Percentiles rank a stretch among this genome's conserved stretches.
phyloP scores from a whole-genome alignment of 148 eudicot genomes.

The Spergularia bocconei region DNA sequence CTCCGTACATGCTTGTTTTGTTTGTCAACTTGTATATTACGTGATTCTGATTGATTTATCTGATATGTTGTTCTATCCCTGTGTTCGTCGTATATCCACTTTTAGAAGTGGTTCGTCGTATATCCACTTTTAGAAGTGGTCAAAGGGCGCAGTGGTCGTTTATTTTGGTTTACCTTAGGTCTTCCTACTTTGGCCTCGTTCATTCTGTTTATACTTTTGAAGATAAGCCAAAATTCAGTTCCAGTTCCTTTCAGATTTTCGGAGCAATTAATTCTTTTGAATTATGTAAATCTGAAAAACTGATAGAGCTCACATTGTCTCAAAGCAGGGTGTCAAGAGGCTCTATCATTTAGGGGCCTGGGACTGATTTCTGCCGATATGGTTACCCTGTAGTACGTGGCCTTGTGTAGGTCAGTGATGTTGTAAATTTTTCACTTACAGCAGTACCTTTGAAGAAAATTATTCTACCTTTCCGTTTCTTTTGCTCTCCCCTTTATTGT shows the following conservation, averaged over 20 bases:
- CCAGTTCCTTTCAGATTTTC: constrained; percentile 44
- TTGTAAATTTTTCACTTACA: constrained; percentile 37
- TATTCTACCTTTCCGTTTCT: constrained; percentile 38
- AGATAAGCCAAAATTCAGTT: constrained; percentile 47
- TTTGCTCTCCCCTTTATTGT: constrained; percentile 30
- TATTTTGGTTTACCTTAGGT: constrained; percentile 16
- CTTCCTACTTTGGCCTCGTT: constrained; percentile 16
- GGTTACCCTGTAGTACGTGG: constrained; percentile 69
- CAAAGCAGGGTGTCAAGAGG: constrained; percentile 88
- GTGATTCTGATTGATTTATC: neutral
- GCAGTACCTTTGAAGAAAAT: constrained; percentile 43
- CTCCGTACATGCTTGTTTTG: neutral
- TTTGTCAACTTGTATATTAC: neutral
- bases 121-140: constrained; percentile 1
- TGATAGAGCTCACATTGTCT: constrained; percentile 77
- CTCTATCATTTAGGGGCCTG: constrained; percentile 76
- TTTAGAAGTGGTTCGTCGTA: neutral
- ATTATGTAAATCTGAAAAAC: constrained; percentile 34
- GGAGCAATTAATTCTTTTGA: constrained; percentile 34
- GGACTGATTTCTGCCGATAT: constrained; percentile 78
- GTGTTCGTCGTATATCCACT: neutral
- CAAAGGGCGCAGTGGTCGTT: constrained; percentile 14
- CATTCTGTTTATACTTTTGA: constrained; percentile 36
- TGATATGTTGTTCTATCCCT: neutral
- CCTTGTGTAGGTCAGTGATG: constrained; percentile 84